A percentile compares a stretch with the other conserved stretches of the same genome.
Evolutionary conservation across 1,139 yeast genomes (phyloP).

Genomic region (Zygosaccharomyces pseudobailii): DNA sequence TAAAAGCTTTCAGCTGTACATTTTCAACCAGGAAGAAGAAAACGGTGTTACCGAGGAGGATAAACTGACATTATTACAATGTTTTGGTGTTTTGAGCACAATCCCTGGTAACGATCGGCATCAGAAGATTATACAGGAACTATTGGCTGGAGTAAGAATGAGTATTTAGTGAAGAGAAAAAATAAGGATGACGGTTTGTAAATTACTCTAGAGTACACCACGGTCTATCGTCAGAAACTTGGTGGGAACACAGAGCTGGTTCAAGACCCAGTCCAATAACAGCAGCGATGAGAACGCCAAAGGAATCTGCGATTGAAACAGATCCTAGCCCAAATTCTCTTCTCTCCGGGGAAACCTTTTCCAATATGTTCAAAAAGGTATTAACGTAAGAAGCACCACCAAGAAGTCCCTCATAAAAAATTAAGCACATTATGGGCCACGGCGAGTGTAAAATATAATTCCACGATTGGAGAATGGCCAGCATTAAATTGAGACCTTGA

Average conservation of each 20-base stretch:
- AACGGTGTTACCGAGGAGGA: constrained; percentile 33
- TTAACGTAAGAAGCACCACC: constrained; percentile 92
- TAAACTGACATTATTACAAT: constrained; percentile 46
- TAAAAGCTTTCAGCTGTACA: constrained; percentile 29
- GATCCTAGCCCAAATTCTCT: constrained; percentile 90
- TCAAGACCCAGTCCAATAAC: constrained; percentile 70
- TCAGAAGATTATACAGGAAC: constrained; percentile 48
- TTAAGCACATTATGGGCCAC: constrained; percentile 55
- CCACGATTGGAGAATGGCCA: constrained; percentile 62
- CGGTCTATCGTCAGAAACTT: constrained; percentile 56
- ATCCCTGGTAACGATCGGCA: constrained; percentile 49
- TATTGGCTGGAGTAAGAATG: constrained; percentile 35
- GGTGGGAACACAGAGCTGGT: constrained; percentile 63
- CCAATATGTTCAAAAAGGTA: constrained; percentile 75
- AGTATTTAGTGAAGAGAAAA: constrained; percentile 21
- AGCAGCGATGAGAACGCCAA: constrained; percentile 83
- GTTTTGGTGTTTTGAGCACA: constrained; percentile 50
- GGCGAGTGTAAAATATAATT: constrained; percentile 57
- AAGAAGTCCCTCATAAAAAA: constrained; percentile 80
- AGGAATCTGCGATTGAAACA: constrained; percentile 88
- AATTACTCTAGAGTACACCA: constrained; percentile 48
- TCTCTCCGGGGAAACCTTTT: constrained; percentile 47
- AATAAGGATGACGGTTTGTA: not conserved
- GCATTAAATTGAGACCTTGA: constrained; percentile 60
- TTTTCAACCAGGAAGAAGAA: constrained; percentile 33